These are phyloP conservation scores for Macaranga tanarius DNA, from an alignment of 441 rosid genomes.

Conservation along the genomic window DNA sequence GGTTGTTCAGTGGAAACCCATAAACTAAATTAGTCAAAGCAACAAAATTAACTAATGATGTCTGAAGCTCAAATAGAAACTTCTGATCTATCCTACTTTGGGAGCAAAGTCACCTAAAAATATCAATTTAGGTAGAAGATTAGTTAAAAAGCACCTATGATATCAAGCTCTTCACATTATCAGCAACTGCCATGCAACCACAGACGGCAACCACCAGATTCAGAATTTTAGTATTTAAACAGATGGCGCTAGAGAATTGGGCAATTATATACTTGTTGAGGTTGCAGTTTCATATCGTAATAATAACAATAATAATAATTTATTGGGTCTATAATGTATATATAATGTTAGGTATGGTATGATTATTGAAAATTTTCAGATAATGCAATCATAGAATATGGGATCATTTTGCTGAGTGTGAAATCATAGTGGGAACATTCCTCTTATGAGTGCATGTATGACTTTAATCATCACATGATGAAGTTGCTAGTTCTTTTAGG, in stretches of 20 bases:
- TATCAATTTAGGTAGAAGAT: neutral
- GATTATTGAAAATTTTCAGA: constrained; percentile 9
- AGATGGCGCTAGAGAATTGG: no score
- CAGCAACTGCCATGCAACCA: no score
- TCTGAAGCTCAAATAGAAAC: neutral
- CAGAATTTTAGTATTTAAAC: neutral
- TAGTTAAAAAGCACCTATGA: neutral
- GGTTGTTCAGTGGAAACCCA: constrained; percentile 16
- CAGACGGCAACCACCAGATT: neutral
- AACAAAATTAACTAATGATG: constrained; percentile 11
- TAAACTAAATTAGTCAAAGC: constrained; percentile 16
- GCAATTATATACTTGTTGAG: no score
- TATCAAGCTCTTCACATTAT: no score
- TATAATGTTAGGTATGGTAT: constrained; percentile 10
- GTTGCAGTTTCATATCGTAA: no score
- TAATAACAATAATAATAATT: no score
- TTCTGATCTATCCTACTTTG: no score
- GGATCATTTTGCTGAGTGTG: constrained; percentile 13
- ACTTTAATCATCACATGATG: constrained; percentile 23
- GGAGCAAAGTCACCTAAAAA: neutral
- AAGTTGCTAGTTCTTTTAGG: constrained; percentile 3
- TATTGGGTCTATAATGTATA: neutral
- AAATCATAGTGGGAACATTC: constrained; percentile 19
- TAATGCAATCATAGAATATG: constrained; percentile 26
- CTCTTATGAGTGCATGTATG: constrained; percentile 14